Percentiles rank a stretch among this genome's conserved stretches.
phyloP scores from a whole-genome alignment of 1,284 basidiomycete species.

The Neotropicomus parvogracilis region DNA sequence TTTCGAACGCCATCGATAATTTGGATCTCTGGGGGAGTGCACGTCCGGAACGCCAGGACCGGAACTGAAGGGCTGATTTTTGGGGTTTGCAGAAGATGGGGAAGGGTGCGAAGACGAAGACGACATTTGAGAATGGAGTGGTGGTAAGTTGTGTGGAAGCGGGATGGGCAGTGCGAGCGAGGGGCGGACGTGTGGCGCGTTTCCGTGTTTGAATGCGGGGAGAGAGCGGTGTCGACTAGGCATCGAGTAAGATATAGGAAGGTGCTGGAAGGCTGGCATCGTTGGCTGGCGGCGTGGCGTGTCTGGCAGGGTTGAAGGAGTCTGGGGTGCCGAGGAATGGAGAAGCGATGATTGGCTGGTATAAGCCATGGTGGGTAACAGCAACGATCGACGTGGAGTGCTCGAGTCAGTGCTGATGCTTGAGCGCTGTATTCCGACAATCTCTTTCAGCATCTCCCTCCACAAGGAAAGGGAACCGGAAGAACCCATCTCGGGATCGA shows the following conservation, averaged over 20 bases:
- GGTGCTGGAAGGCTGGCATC: constrained; percentile 5
- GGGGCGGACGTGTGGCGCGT: background rate
- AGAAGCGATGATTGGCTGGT: constrained; percentile 8
- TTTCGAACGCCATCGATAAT: constrained; percentile 2
- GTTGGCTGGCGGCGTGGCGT: constrained; percentile 15
- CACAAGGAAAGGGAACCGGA: constrained; percentile 3
- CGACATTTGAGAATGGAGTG: constrained; percentile 2
- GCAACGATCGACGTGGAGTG: constrained; percentile 2
- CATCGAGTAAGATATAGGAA: background rate
- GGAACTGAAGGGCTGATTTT: background rate
- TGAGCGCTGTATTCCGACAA: background rate
- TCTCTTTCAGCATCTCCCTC: constrained; percentile 9
- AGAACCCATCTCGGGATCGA: constrained; percentile 23
- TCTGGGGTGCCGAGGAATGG: background rate
- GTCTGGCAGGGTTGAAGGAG: background rate
- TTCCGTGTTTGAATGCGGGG: constrained; percentile 18
- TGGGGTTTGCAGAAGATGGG: background rate
- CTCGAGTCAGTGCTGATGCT: background rate
- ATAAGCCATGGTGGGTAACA: constrained; percentile 11
- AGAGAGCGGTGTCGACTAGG: constrained; percentile 26
- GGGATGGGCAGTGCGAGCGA: constrained; percentile 3
- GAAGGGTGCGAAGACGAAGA: constrained; percentile 9
- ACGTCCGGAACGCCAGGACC: background rate
- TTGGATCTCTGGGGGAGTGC: background rate
- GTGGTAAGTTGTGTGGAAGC: background rate